These are phyloP conservation scores for Serendipita sp. DNA, from an alignment of 768 basidiomycete genomes.

Conservation along the genomic window DNA sequence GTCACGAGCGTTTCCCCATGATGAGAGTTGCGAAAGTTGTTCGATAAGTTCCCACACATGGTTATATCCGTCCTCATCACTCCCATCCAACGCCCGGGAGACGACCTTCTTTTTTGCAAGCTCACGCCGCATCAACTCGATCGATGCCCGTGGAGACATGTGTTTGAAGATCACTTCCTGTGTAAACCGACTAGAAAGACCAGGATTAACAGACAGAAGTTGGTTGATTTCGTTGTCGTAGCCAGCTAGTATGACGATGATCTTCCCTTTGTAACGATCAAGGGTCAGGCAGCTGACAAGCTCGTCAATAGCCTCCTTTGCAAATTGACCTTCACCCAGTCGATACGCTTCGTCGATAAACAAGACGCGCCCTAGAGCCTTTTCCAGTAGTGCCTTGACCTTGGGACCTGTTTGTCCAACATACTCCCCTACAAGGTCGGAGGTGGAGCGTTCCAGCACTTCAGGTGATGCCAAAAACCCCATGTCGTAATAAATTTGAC, in stretches of 20 bases:
- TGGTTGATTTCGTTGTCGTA: constrained; percentile 53
- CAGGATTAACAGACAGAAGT: constrained; percentile 41
- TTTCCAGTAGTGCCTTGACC: constrained; percentile 40
- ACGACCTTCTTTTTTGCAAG: constrained; percentile 29
- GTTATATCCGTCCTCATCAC: constrained; percentile 16
- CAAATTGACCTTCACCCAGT: constrained; percentile 42
- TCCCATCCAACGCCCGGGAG: constrained; percentile 23
- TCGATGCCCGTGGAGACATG: constrained; percentile 32
- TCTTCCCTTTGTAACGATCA: constrained; percentile 36
- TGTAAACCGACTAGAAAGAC: constrained; percentile 52
- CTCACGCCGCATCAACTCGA: constrained; percentile 32
- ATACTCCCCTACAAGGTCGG: constrained; percentile 53
- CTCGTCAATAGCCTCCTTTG: constrained; percentile 58
- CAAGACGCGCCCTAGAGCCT: constrained; percentile 48
- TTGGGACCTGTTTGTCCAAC: constrained; percentile 61
- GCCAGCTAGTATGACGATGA: constrained; percentile 53
- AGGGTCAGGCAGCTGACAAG: constrained; percentile 47
- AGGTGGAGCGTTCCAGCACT: constrained; percentile 53
- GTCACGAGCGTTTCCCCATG: constrained; percentile 60
- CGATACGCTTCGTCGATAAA: constrained; percentile 63
- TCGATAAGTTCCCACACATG: constrained; percentile 26
- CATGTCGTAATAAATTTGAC: constrained; percentile 48
- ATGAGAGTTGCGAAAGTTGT: constrained; percentile 28
- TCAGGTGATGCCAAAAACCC: constrained; percentile 33
- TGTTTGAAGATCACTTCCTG: constrained; percentile 40